Conservation (phyloP, 2,329 filamentous ascomycete genomes). For the Venturia oleaginea region DNA sequence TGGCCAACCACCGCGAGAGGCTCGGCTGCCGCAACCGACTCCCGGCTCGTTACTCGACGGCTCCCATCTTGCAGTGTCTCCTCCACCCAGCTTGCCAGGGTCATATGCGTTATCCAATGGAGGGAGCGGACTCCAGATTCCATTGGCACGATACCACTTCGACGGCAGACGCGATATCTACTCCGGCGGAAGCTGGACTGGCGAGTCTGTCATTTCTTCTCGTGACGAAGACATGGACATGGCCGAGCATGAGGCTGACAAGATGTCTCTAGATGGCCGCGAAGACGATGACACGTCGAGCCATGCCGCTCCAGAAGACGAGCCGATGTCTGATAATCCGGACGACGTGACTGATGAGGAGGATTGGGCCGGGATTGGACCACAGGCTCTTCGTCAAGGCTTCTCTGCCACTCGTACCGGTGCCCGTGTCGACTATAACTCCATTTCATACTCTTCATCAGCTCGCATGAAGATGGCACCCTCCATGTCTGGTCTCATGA, state of each 20-base stretch:
- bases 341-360: conserved; percentile 86
- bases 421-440: conserved; percentile 29
- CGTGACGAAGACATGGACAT: conserved; percentile 57
- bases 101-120: conserved; percentile 33
- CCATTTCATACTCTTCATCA: conserved; percentile 25
- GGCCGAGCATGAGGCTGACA: conserved; percentile 80
- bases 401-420: neutral
- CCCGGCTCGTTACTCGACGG: conserved; percentile 17
- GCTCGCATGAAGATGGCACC: neutral
- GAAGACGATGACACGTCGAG: conserved; percentile 65
- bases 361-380: conserved; percentile 86
- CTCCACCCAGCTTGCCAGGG: conserved; percentile 42
- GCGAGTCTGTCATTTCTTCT: conserved; percentile 66
- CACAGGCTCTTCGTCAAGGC: conserved; percentile 65
- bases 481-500: neutral
- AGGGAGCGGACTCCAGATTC: conserved; percentile 39
- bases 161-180: conserved; percentile 27
- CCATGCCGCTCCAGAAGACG: conserved; percentile 56
- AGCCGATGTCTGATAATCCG: conserved; percentile 61
- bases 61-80: conserved; percentile 32
- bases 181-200: conserved; percentile 54
- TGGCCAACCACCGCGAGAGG: conserved; percentile 48
- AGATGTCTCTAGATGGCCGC: conserved; percentile 75
- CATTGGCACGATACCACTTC: conserved; percentile 19
- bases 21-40: conserved; percentile 17